Evolutionary conservation across 176 grass and related monocot genomes (phyloP).

Genomic region (Neostapfia colusana): DNA sequence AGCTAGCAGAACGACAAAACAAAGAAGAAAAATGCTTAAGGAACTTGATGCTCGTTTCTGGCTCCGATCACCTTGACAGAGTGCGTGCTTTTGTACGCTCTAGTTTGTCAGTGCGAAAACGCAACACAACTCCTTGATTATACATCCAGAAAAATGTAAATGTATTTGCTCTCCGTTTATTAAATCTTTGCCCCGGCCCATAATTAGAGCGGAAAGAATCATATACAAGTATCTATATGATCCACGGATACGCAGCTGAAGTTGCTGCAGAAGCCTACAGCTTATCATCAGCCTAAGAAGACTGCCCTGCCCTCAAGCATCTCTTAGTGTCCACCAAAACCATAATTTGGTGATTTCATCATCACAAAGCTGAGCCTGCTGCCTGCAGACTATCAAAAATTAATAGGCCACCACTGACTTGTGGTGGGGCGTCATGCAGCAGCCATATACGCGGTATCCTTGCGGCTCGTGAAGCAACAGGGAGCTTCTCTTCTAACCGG

Average conservation of each 20-base stretch:
- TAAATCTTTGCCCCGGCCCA: neutral
- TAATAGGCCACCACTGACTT: neutral
- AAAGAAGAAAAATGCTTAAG: too few relatives aligned
- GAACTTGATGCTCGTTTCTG: too few relatives aligned
- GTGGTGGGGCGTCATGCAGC: neutral
- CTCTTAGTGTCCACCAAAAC: neutral
- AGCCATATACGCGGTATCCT: neutral
- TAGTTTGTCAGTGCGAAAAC: neutral
- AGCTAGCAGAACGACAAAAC: too few relatives aligned
- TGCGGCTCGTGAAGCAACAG: neutral
- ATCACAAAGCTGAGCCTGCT: constrained; percentile 3
- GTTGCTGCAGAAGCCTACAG: neutral
- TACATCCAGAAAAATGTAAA: neutral
- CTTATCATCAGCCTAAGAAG: constrained; percentile 18
- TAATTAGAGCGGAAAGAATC: neutral
- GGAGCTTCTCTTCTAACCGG: constrained; percentile 1
- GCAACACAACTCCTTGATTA: neutral
- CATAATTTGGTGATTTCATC: neutral
- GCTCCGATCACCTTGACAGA: too few relatives aligned
- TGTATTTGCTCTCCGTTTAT: neutral
- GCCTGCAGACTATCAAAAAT: constrained; percentile 15
- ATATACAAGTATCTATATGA: constrained; percentile 22
- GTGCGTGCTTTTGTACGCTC: too few relatives aligned
- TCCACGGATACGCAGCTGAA: constrained; percentile 15
- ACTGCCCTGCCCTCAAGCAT: neutral